These are phyloP conservation scores for Corchorus olitorius DNA, from an alignment of 345 rosid species.

Conservation along the genomic window DNA sequence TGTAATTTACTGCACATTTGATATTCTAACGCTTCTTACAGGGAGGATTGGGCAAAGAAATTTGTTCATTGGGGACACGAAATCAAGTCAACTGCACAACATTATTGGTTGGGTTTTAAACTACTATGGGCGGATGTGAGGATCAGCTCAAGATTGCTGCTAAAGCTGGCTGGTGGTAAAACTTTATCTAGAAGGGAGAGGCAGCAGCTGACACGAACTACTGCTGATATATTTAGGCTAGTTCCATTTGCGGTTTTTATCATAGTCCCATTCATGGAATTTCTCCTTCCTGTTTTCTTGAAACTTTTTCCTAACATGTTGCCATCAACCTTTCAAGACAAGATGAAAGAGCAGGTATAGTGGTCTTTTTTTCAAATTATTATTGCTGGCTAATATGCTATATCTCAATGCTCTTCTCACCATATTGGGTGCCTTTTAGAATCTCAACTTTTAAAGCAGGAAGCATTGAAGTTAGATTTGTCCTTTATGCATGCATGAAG, in stretches of 20 bases:
- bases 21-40: slow-evolving; percentile 32
- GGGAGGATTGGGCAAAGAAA: slow-evolving; percentile 95
- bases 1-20: slow-evolving; percentile 19
- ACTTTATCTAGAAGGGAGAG: slow-evolving; percentile 90
- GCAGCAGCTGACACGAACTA: slow-evolving; percentile 77
- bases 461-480: slow-evolving; percentile 2
- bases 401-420: neutral
- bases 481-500: neutral
- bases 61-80: slow-evolving; percentile 82
- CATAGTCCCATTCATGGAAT: slow-evolving; percentile 96
- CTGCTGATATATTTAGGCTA: slow-evolving; percentile 84
- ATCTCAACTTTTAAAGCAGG: neutral
- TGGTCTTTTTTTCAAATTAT: neutral
- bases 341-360: slow-evolving; percentile 93
- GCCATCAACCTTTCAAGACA: slow-evolving; percentile 97
- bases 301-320: slow-evolving; percentile 92
- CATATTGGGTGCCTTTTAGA: neutral
- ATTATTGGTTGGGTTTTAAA: slow-evolving; percentile 91
- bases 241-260: slow-evolving; percentile 83
- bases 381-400: neutral
- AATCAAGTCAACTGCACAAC: slow-evolving; percentile 78
- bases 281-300: slow-evolving; percentile 84
- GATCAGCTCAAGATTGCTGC: slow-evolving; percentile 78
- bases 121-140: slow-evolving; percentile 87
- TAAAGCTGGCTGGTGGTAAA: slow-evolving; percentile 84